Conservation (phyloP, 1,284 basidiomycete genomes). For the Trichosporon sp. region DNA sequence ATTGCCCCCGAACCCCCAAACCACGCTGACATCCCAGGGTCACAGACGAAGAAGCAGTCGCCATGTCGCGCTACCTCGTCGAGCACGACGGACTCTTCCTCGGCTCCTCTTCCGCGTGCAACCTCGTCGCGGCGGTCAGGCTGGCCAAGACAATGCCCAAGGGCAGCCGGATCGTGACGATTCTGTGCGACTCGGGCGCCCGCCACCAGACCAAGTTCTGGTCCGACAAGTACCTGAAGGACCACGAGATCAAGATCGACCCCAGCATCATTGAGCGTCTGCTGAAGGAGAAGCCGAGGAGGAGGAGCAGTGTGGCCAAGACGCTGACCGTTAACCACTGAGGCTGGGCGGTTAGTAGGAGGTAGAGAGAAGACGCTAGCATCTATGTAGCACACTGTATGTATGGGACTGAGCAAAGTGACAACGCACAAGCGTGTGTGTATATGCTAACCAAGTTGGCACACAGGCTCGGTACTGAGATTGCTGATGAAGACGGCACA, state of each 20-base stretch:
- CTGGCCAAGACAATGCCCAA: constrained; percentile 67
- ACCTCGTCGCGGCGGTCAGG: constrained; percentile 84
- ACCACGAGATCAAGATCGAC: constrained; percentile 64
- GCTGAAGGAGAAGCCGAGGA: constrained; percentile 24
- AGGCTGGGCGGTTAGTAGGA: neutral
- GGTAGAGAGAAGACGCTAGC: neutral
- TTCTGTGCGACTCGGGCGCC: constrained; percentile 82
- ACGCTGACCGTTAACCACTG: neutral
- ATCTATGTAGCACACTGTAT: neutral
- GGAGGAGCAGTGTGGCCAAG: constrained; percentile 1
- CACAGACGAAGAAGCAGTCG: constrained; percentile 84
- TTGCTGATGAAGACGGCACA: neutral
- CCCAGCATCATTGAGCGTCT: constrained; percentile 42
- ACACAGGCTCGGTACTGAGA: too few species aligned
- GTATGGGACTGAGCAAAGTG: neutral
- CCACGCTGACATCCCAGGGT: constrained; percentile 62
- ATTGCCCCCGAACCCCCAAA: neutral
- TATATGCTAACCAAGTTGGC: too few species aligned
- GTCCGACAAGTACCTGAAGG: constrained; percentile 75
- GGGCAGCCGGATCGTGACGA: constrained; percentile 76
- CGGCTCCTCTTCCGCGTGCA: constrained; percentile 94
- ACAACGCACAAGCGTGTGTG: neutral
- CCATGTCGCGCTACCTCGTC: constrained; percentile 88
- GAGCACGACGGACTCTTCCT: constrained; percentile 89
- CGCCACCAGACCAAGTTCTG: constrained; percentile 83